phyloP scores from a whole-genome alignment of 2,329 filamentous ascomycete species.

The Ustulina deusta region DNA sequence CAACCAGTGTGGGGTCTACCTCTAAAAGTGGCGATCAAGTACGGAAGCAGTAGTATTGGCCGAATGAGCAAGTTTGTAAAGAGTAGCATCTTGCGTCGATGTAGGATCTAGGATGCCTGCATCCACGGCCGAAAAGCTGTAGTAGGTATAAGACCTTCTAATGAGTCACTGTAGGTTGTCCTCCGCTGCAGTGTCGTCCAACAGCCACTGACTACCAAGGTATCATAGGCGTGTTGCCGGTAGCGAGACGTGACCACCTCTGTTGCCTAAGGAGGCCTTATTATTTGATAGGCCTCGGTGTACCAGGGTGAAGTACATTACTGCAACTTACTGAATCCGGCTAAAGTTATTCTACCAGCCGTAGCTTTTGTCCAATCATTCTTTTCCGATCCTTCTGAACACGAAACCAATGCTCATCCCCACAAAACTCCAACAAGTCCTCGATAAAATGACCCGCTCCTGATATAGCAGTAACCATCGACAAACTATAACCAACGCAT shows the following conservation, averaged over 20 bases:
- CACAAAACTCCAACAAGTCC: no score
- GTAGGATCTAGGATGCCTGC: background rate
- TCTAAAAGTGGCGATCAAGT: background rate
- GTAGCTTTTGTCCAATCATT: conserved; percentile 4
- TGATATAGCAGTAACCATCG: no score
- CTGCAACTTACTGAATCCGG: background rate
- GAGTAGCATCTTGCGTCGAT: background rate
- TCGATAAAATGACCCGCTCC: no score
- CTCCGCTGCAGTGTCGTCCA: background rate
- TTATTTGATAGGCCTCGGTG: background rate
- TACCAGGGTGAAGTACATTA: background rate
- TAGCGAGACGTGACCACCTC: conserved; percentile 5
- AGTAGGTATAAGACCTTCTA: background rate
- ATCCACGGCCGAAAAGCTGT: background rate
- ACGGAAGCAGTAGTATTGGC: background rate
- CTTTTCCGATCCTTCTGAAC: background rate
- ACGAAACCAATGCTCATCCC: background rate
- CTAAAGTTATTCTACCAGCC: no score
- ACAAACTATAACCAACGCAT: no score
- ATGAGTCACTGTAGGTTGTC: conserved; percentile 1
- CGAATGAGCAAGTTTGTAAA: background rate
- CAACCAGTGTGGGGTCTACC: background rate
- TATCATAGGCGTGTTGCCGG: conserved; percentile 3
- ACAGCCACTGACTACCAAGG: background rate
- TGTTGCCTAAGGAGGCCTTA: conserved; percentile 6